Conservation (phyloP, 495 filamentous ascomycete genomes). For the Lindgomyces ingoldianus region DNA sequence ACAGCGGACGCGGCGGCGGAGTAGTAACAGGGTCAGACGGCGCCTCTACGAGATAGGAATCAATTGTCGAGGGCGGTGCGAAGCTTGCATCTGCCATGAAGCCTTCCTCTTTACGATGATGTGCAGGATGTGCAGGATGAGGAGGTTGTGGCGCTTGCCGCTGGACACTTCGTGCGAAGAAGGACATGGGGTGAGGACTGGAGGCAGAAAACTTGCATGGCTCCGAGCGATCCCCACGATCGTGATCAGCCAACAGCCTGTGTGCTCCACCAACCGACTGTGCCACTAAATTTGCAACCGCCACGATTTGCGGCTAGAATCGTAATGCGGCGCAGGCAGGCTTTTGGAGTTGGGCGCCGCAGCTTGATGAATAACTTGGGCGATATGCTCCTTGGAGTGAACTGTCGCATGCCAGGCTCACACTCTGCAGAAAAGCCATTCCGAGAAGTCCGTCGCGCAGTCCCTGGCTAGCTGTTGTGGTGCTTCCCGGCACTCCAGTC, state of each 20-base stretch:
- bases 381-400: conserved; percentile 28
- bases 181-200: conserved; percentile 21
- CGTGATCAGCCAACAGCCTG: conserved; percentile 22
- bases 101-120: conserved; percentile 42
- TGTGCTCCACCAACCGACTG: conserved; percentile 15
- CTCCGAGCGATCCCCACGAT: conserved; percentile 36
- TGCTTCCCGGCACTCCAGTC: conserved; percentile 22
- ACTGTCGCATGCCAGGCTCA: conserved; percentile 28
- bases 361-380: conserved; percentile 34
- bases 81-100: conserved; percentile 24
- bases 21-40: conserved; percentile 49
- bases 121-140: conserved; percentile 54
- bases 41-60: conserved; percentile 33
- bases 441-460: conserved; percentile 22
- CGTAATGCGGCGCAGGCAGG: conserved; percentile 16
- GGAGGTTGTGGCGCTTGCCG: conserved; percentile 37
- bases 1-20: conserved; percentile 41
- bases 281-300: conserved; percentile 33
- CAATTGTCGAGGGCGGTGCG: conserved; percentile 27
- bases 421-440: conserved; percentile 16
- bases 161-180: conserved; percentile 9
- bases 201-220: conserved; percentile 29
- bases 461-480: conserved; percentile 26
- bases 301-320: conserved; percentile 25
- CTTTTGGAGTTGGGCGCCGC: not conserved